Evolutionary conservation across 352 stramenopile genomes (phyloP).

Genomic region (Globisporangium sylvaticum): DNA sequence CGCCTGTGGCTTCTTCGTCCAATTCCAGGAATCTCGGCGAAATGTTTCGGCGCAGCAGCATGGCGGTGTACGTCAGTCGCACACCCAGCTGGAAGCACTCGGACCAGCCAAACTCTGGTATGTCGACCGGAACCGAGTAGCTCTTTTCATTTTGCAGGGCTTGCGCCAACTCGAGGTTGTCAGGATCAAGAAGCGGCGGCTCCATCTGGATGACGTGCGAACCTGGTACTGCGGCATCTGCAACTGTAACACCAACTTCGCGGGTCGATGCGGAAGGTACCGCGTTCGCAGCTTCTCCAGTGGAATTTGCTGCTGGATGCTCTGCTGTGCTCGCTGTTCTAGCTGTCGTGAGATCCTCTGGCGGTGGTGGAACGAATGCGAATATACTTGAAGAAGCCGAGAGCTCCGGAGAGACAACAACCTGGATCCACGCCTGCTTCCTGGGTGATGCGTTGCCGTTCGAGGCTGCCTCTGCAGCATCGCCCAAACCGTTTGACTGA

Average conservation of each 20-base stretch:
- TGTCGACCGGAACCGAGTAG: slow-evolving; percentile 34
- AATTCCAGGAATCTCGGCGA: slow-evolving; percentile 33
- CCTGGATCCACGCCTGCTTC: slow-evolving; percentile 48
- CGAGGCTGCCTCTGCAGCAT: background rate
- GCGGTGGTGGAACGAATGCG: slow-evolving; percentile 25
- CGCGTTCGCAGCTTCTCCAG: background rate
- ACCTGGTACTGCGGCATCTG: too few species aligned
- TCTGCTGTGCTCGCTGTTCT: background rate
- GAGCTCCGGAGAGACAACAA: slow-evolving; percentile 7
- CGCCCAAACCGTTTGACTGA: background rate
- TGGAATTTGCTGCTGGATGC: background rate
- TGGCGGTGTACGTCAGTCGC: slow-evolving; percentile 36
- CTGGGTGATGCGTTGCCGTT: background rate
- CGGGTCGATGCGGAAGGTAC: background rate
- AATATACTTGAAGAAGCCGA: slow-evolving; percentile 46
- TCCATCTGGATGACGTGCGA: slow-evolving; percentile 23
- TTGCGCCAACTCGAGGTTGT: slow-evolving; percentile 23
- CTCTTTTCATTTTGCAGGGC: slow-evolving; percentile 44
- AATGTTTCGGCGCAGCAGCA: slow-evolving; percentile 52
- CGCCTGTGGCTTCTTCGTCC: slow-evolving; percentile 22
- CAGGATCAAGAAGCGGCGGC: background rate
- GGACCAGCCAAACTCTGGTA: slow-evolving; percentile 41
- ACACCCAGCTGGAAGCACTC: slow-evolving; percentile 48
- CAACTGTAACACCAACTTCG: background rate
- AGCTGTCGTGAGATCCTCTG: background rate